Evolutionary conservation across 2,329 filamentous ascomycete genomes (phyloP).

Genomic region (Helicocarpus griseus): DNA sequence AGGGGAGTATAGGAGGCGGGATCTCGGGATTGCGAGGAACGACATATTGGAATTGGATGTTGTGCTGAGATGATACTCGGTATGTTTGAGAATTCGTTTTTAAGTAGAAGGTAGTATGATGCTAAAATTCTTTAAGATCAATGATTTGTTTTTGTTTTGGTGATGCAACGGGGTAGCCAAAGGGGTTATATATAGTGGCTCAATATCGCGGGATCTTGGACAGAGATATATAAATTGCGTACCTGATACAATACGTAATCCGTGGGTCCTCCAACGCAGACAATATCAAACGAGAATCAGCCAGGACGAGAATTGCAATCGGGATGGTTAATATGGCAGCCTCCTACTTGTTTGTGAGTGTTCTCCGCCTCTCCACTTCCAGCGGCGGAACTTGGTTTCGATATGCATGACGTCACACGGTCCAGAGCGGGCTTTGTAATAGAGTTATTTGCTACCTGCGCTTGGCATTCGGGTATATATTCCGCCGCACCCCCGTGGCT

Average conservation of each 20-base stretch:
- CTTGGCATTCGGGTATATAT: background rate
- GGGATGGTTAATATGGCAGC: too few species aligned
- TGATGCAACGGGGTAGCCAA: background rate
- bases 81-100: background rate
- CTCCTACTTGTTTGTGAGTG: too few species aligned
- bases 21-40: constrained; percentile 22
- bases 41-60: constrained; percentile 22
- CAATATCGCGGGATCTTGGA: background rate
- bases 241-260: background rate
- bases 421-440: background rate
- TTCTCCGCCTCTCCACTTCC: background rate
- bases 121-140: too few species aligned
- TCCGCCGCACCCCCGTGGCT: background rate
- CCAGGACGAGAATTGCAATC: background rate
- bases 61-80: background rate
- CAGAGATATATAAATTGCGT: background rate
- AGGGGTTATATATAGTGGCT: background rate
- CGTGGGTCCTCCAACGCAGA: background rate
- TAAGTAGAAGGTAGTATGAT: too few species aligned
- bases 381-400: background rate
- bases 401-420: background rate
- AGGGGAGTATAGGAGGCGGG: constrained; percentile 14
- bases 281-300: background rate
- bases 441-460: background rate
- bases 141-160: background rate